These are phyloP conservation scores for Daldinia vernicosa DNA, from an alignment of 495 filamentous ascomycete genomes.

Conservation along the genomic window DNA sequence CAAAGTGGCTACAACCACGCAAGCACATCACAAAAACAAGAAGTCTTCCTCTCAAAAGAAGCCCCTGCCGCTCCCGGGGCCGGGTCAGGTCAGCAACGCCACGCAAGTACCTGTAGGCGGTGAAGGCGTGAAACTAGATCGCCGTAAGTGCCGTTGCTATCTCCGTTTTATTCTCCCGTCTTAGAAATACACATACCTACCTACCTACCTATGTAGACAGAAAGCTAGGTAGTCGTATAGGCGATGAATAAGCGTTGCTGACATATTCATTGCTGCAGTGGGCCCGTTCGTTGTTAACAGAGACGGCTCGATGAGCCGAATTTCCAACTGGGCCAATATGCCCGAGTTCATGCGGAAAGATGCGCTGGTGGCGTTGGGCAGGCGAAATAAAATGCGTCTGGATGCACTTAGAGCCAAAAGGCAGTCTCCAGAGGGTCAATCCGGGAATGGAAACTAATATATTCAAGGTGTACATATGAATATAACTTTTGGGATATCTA, in stretches of 20 bases:
- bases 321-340: slow-evolving; percentile 75
- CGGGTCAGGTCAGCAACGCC: slow-evolving; percentile 8
- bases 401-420: slow-evolving; percentile 59
- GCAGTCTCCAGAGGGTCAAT: slow-evolving; percentile 11
- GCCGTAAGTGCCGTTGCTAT: slow-evolving; percentile 17
- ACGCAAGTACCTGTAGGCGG: slow-evolving; percentile 32
- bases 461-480: background rate
- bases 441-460: slow-evolving; percentile 2
- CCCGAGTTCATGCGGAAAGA: slow-evolving; percentile 67
- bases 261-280: slow-evolving; percentile 45
- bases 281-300: slow-evolving; percentile 74
- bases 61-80: slow-evolving; percentile 29
- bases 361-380: slow-evolving; percentile 68
- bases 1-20: background rate
- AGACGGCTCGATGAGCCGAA: slow-evolving; percentile 71
- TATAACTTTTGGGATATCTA: background rate
- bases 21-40: background rate
- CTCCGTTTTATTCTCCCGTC: background rate
- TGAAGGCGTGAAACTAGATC: slow-evolving; percentile 34
- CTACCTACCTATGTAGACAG: background rate
- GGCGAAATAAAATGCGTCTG: slow-evolving; percentile 69
- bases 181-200: background rate
- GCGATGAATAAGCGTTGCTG: background rate
- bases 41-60: slow-evolving; percentile 4
- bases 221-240: background rate